These are phyloP conservation scores for Sporothrix euskadiensis DNA, from an alignment of 2,329 filamentous ascomycete genomes.

Conservation along the genomic window DNA sequence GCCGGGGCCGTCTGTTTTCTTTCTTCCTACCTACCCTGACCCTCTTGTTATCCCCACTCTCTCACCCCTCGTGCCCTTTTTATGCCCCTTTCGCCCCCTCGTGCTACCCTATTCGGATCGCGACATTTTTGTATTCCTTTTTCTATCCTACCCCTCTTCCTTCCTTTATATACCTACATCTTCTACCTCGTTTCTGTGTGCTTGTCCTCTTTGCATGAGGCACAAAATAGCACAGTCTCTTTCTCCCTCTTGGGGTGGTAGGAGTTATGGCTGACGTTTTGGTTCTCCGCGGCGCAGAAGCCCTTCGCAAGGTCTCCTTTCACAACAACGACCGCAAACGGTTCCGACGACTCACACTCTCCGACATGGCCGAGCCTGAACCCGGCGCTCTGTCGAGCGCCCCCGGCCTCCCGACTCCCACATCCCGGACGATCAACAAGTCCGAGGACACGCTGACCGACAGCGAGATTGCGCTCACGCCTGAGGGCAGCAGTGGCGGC, in stretches of 20 bases:
- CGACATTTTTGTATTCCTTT: background rate
- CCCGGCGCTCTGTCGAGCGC: constrained; percentile 21
- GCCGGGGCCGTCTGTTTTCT: background rate
- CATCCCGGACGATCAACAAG: constrained; percentile 31
- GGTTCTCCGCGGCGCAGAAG: constrained; percentile 45
- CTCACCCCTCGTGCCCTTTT: constrained; percentile 11
- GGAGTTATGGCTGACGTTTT: constrained; percentile 46
- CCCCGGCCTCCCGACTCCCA: background rate
- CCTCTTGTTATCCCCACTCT: constrained; percentile 3
- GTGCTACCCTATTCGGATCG: background rate
- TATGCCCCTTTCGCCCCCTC: constrained; percentile 1
- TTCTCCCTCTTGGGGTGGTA: background rate
- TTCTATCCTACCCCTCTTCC: background rate
- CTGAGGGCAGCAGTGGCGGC: constrained; percentile 43
- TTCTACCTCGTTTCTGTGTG: background rate
- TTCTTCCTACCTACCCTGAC: background rate
- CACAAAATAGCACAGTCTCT: background rate
- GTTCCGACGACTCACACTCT: constrained; percentile 41
- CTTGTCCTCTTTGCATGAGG: background rate
- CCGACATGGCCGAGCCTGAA: constrained; percentile 49
- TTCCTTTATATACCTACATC: background rate
- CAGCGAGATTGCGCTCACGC: constrained; percentile 47
- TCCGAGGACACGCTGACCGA: constrained; percentile 46
- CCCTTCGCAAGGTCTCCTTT: constrained; percentile 46
- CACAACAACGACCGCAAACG: constrained; percentile 43